phyloP scores from a whole-genome alignment of 2,329 filamentous ascomycete species.

The Xylariales sp. region DNA sequence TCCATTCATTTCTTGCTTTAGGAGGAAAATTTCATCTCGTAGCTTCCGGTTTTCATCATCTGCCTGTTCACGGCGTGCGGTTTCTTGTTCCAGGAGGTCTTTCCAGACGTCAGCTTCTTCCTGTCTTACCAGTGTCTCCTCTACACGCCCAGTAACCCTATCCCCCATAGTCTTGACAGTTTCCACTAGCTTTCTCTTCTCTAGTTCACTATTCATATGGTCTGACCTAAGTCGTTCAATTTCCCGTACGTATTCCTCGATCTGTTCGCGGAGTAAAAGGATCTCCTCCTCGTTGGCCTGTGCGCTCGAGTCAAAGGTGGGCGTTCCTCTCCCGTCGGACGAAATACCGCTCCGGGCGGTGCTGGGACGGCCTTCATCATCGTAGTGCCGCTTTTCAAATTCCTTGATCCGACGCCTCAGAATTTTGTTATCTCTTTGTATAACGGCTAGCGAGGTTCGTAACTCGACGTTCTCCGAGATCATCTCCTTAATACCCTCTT shows the following conservation, averaged over 20 bases:
- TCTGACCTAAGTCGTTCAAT: slow-evolving; percentile 86
- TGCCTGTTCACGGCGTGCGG: slow-evolving; percentile 85
- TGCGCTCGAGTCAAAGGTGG: slow-evolving; percentile 67
- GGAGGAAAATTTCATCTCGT: slow-evolving; percentile 82
- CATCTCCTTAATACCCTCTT: slow-evolving; percentile 97
- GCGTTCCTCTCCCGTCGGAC: slow-evolving; percentile 68
- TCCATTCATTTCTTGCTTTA: slow-evolving; percentile 69
- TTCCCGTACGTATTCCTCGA: slow-evolving; percentile 85
- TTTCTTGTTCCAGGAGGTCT: slow-evolving; percentile 92
- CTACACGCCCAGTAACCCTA: slow-evolving; percentile 57
- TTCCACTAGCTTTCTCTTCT: slow-evolving; percentile 88
- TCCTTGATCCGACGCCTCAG: slow-evolving; percentile 85
- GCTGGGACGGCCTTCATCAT: slow-evolving; percentile 71
- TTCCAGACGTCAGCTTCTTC: slow-evolving; percentile 90
- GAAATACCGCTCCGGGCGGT: slow-evolving; percentile 68
- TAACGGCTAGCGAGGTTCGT: slow-evolving; percentile 87
- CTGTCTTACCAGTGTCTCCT: slow-evolving; percentile 62
- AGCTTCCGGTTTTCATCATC: slow-evolving; percentile 89
- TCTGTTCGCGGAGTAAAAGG: slow-evolving; percentile 81
- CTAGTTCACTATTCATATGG: slow-evolving; percentile 80
- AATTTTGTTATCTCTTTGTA: slow-evolving; percentile 90
- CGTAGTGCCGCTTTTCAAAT: slow-evolving; percentile 79
- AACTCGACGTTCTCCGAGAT: slow-evolving; percentile 97
- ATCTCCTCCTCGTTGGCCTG: slow-evolving; percentile 87
- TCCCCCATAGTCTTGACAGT: slow-evolving; percentile 71